A percentile compares a stretch with the other conserved stretches of the same genome.
Conservation (phyloP, 192 early-diverging fungal genomes). For the Umbelopsis ramanniana region DNA sequence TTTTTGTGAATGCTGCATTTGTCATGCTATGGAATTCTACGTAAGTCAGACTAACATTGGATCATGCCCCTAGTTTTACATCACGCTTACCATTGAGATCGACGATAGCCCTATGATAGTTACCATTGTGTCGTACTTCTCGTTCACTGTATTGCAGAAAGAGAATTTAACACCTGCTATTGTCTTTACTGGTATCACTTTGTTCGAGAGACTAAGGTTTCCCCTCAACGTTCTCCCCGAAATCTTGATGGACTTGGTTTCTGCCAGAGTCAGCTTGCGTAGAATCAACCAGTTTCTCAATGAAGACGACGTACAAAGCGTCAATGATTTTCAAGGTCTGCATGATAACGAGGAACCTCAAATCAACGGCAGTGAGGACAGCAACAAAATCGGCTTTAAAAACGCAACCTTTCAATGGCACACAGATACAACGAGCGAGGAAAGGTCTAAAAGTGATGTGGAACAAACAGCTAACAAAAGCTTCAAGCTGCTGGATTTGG, state of each 20-base stretch:
- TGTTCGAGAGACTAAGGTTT: slow-evolving; percentile 67
- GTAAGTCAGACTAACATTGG: background rate
- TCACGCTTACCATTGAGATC: no score
- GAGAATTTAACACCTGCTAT: slow-evolving; percentile 50
- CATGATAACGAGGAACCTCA: slow-evolving; percentile 1
- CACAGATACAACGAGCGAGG: background rate
- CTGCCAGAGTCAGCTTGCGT: slow-evolving; percentile 56
- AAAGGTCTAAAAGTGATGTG: background rate
- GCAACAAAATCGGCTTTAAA: slow-evolving; percentile 33
- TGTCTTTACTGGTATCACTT: slow-evolving; percentile 65
- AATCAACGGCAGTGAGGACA: background rate
- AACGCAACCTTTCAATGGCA: slow-evolving; percentile 29
- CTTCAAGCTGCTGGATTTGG: slow-evolving; percentile 36
- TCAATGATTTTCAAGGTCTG: slow-evolving; percentile 34
- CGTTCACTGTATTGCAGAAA: slow-evolving; percentile 55
- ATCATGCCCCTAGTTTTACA: background rate
- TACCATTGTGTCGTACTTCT: slow-evolving; percentile 60
- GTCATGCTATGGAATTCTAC: slow-evolving; percentile 37
- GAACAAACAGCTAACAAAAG: background rate
- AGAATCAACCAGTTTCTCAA: slow-evolving; percentile 53
- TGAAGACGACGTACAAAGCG: slow-evolving; percentile 41
- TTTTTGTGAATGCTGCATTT: slow-evolving; percentile 35
- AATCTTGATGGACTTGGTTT: slow-evolving; percentile 56
- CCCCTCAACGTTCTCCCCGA: slow-evolving; percentile 61
- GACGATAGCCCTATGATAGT: slow-evolving; percentile 54